Evolutionary conservation across 306 rosid species (phyloP).

Genomic region (Cercis canadensis): DNA sequence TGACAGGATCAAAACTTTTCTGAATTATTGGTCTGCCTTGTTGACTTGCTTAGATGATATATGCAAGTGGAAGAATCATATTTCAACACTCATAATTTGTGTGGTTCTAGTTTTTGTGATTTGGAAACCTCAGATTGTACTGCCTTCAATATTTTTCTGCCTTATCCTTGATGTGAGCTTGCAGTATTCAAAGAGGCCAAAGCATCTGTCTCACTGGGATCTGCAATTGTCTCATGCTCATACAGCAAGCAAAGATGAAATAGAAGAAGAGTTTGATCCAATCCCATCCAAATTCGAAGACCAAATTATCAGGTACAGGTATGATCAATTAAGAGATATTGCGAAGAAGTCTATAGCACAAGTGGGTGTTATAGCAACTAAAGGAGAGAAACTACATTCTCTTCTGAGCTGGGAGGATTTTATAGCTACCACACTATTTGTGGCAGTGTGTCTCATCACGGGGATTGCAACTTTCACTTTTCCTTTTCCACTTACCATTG

Average conservation of each 20-base stretch:
- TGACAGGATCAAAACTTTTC: slow-evolving; percentile 36
- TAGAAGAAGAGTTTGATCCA: slow-evolving; percentile 64
- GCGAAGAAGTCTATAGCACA: slow-evolving; percentile 34
- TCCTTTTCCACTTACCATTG: slow-evolving; percentile 12
- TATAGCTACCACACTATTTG: slow-evolving; percentile 38
- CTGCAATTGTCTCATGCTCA: slow-evolving; percentile 42
- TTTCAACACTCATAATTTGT: not conserved
- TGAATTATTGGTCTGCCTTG: slow-evolving; percentile 11
- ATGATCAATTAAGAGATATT: slow-evolving; percentile 41
- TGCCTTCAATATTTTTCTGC: slow-evolving; percentile 22
- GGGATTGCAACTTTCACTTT: slow-evolving; percentile 34
- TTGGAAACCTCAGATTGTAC: slow-evolving; percentile 21
- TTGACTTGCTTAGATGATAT: slow-evolving; percentile 24
- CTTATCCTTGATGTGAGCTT: not conserved
- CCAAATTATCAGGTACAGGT: slow-evolving; percentile 34
- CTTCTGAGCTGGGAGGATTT: slow-evolving; percentile 54
- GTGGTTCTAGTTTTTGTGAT: no score
- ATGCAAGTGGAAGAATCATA: slow-evolving; percentile 37
- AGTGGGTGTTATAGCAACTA: slow-evolving; percentile 41
- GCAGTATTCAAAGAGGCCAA: slow-evolving; percentile 38
- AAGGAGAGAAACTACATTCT: slow-evolving; percentile 40
- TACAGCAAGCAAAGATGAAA: slow-evolving; percentile 41
- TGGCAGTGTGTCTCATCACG: slow-evolving; percentile 38
- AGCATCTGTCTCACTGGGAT: slow-evolving; percentile 38
- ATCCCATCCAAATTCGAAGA: slow-evolving; percentile 44